phyloP scores from a whole-genome alignment of 257 asterid species.

The Verbascum thapsus region DNA sequence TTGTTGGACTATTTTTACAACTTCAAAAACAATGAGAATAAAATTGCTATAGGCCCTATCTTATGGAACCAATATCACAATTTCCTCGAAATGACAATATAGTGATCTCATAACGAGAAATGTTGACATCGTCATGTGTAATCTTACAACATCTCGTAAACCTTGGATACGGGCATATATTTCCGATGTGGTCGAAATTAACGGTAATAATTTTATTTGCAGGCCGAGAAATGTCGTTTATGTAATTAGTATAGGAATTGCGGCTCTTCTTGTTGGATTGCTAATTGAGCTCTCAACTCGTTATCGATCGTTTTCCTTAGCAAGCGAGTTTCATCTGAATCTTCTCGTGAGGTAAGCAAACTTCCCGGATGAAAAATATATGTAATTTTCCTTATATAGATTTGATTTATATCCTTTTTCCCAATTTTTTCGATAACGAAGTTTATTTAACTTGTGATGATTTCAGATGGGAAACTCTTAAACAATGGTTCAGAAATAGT shows the following conservation, averaged over 20 bases:
- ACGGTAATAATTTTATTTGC: conserved; percentile 38
- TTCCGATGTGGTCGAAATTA: conserved; percentile 12
- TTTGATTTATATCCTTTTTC: too few relatives aligned
- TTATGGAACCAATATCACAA: too few relatives aligned
- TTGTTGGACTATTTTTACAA: too few relatives aligned
- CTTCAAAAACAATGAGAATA: too few relatives aligned
- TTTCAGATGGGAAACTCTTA: conserved; percentile 66
- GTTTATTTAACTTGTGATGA: not conserved
- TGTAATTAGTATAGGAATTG: conserved; percentile 71
- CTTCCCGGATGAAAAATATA: not conserved
- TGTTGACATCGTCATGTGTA: too few relatives aligned
- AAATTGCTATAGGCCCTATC: too few relatives aligned
- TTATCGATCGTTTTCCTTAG: conserved; percentile 43
- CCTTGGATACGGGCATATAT: not conserved
- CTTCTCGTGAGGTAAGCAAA: conserved; percentile 55
- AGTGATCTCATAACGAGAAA: too few relatives aligned
- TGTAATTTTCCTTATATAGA: too few relatives aligned
- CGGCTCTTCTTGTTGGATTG: conserved; percentile 79
- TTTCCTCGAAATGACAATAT: too few relatives aligned
- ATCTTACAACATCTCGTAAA: too few relatives aligned
- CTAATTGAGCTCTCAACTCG: conserved; percentile 69
- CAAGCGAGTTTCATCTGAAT: conserved; percentile 58
- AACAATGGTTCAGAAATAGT: conserved; percentile 51
- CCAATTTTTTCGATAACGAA: not conserved
- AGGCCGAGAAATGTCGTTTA: conserved; percentile 72